These are phyloP conservation scores for Hypericum perforatum DNA, from an alignment of 345 rosid species.

Conservation along the genomic window DNA sequence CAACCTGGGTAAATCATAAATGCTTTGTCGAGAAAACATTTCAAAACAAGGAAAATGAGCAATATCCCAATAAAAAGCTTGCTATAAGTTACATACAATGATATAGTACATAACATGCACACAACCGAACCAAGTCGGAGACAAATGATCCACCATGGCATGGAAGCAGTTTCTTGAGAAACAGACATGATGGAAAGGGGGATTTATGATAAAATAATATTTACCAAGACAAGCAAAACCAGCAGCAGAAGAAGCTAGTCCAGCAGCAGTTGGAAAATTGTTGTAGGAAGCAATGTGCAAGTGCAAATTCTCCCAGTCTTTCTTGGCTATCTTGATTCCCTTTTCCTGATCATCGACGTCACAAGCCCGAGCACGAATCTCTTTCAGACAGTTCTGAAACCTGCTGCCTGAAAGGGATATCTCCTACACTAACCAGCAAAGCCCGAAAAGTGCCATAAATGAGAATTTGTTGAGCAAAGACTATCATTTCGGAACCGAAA, in stretches of 20 bases:
- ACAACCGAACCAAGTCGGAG: too few species aligned
- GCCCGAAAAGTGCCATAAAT: slow-evolving; percentile 16
- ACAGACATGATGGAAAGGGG: neutral
- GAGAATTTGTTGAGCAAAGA: neutral
- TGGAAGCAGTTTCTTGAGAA: too few species aligned
- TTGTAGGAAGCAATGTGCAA: slow-evolving; percentile 84
- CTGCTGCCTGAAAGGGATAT: slow-evolving; percentile 86
- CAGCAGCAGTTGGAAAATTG: slow-evolving; percentile 97
- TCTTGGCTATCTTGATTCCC: slow-evolving; percentile 63
- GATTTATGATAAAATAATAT: neutral
- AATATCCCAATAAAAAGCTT: too few species aligned
- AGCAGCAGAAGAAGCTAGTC: slow-evolving; percentile 98
- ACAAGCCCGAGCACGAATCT: slow-evolving; percentile 64
- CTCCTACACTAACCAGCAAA: slow-evolving; percentile 56
- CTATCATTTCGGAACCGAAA: neutral
- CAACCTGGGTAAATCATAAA: too few species aligned
- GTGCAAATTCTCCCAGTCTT: slow-evolving; percentile 80
- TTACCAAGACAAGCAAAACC: slow-evolving; percentile 97
- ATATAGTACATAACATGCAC: too few species aligned
- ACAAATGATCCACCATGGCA: too few species aligned
- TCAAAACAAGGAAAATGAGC: too few species aligned
- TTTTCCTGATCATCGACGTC: slow-evolving; percentile 76
- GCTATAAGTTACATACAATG: too few species aligned
- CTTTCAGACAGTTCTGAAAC: slow-evolving; percentile 79
- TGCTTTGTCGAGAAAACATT: too few species aligned